Base-by-base conservation (phyloP, 768 basidiomycete genomes). In the Piloderma croceum region DNA sequence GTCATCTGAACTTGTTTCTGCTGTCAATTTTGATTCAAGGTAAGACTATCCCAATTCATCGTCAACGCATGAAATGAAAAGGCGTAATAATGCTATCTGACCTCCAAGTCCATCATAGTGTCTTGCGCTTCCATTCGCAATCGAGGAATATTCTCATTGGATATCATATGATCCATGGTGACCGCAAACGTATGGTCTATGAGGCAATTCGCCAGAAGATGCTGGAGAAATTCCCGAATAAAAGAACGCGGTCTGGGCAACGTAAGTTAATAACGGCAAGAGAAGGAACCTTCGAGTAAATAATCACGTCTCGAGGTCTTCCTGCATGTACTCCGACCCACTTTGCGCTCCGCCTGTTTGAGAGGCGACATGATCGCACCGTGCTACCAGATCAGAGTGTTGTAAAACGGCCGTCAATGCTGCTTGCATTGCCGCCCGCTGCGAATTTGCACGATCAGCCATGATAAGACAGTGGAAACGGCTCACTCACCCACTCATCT, bases 61-160 rank as follows among this genome's bases (percentile, higher is more conserved):
- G 36, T 34, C 19, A 24, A 7, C 31, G 31, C 35, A 37, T 17
- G 48, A n/a, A 27, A 38, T 45, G 22, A 31, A 24, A 32, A 43
- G 24, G 44, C 21, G 22, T 22, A 40, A n/a, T 21, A 22, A 25
- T 20, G 36, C 25, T 12, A 3, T 43, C 64, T 54, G 42, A 83
- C 86, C 53, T 75, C 73, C 5, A 85, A 58, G 23, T 82, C 77
- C 18, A 64, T 49, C n/a, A 75, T 73, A 41, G 64, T 63, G 44
- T 85, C 84, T 35, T 74, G 71, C 5, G 79, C 74, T 51, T 88
- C 85, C 1, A 67, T 50, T 32, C 69, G 65, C 44, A 84, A 60
- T 34, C 74, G 73, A 7, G 74, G 59, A 4, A 63, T 55, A 52
- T 51, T 62, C 47, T 80, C 75, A 41, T 70, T 72, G 0, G 67